A percentile compares a stretch with the other conserved stretches of the same genome.
Conservation (phyloP, 2,329 filamentous ascomycete genomes). For the Dactylella cylindrospora region DNA sequence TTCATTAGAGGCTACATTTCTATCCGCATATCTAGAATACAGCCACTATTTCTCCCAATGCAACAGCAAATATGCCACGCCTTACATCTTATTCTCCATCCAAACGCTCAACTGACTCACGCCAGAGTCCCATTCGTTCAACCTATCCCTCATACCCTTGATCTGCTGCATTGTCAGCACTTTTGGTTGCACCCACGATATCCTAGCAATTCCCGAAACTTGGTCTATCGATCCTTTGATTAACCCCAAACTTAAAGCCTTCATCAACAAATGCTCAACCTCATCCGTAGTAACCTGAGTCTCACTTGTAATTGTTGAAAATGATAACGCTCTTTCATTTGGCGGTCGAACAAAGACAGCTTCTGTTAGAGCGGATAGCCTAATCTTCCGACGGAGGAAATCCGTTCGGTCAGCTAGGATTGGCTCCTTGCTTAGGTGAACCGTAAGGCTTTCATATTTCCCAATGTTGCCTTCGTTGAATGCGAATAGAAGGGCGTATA, state of each 20-base stretch:
- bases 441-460: constrained; percentile 79
- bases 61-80: neutral
- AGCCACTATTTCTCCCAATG: no score
- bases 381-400: constrained; percentile 96
- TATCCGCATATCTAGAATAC: constrained; percentile 31
- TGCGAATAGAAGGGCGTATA: constrained; percentile 91
- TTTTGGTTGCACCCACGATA: constrained; percentile 99
- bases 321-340: constrained; percentile 92
- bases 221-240: constrained; percentile 93
- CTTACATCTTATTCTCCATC: constrained; percentile 48
- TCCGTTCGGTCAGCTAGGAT: constrained; percentile 76
- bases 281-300: constrained; percentile 88
- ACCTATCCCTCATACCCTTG: constrained; percentile 79
- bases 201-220: constrained; percentile 87
- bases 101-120: constrained; percentile 72
- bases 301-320: constrained; percentile 81
- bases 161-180: constrained; percentile 95
- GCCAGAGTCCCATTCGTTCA: constrained; percentile 93
- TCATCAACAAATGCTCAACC: constrained; percentile 98
- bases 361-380: constrained; percentile 91
- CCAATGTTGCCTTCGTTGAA: constrained; percentile 94
- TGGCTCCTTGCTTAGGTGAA: constrained; percentile 75
- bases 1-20: no score
- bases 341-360: constrained; percentile 93
- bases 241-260: constrained; percentile 90